Evolutionary conservation across 192 early-diverging fungal genomes (phyloP).

Genomic region (Chytriomyces sp.): DNA sequence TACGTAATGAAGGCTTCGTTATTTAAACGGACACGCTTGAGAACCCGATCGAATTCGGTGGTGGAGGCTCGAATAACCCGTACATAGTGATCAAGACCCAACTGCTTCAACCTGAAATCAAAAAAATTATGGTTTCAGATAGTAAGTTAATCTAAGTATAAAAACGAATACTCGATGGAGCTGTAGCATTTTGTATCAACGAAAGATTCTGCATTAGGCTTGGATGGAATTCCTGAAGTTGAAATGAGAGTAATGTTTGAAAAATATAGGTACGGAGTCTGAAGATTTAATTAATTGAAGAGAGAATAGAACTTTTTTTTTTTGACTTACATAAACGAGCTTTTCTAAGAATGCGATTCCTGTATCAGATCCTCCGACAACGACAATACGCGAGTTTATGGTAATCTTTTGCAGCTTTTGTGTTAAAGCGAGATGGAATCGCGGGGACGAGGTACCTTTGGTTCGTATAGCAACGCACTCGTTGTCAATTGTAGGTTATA

Average conservation of each 20-base stretch:
- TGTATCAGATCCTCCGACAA: conserved; percentile 57
- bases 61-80: conserved; percentile 37
- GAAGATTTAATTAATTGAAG: background rate
- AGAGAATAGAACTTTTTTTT: background rate
- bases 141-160: background rate
- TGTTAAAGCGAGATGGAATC: background rate
- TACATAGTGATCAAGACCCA: conserved; percentile 47
- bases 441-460: conserved; percentile 32
- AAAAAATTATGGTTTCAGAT: background rate
- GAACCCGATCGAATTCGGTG: conserved; percentile 44
- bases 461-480: conserved; percentile 48
- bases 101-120: conserved; percentile 43
- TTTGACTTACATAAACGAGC: conserved; percentile 51
- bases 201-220: conserved; percentile 17
- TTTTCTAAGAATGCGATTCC: conserved; percentile 54
- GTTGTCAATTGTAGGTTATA: conserved; percentile 46
- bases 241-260: conserved; percentile 50
- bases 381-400: conserved; percentile 54
- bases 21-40: conserved; percentile 36
- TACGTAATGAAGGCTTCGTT: conserved; percentile 38
- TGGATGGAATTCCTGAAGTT: conserved; percentile 32
- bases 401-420: conserved; percentile 24
- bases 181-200: conserved; percentile 43
- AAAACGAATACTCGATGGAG: conserved; percentile 19
- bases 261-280: conserved; percentile 48